Evolutionary conservation across 495 filamentous ascomycete species (phyloP).

Genomic region (Cercophora sp.): DNA sequence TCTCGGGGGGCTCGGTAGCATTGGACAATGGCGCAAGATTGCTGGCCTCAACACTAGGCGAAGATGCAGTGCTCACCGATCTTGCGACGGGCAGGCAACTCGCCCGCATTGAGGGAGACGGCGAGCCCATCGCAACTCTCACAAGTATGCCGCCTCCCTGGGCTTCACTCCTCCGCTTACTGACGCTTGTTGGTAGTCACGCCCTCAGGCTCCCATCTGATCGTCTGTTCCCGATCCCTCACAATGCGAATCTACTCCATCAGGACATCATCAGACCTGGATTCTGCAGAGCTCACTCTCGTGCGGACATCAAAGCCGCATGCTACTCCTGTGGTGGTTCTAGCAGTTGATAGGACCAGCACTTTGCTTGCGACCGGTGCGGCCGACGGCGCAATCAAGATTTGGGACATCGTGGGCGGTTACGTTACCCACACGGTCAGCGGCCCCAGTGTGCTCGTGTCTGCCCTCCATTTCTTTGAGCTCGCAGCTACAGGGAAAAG

Average conservation of each 20-base stretch:
- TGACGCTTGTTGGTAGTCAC: too few species aligned
- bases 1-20: conserved; percentile 83
- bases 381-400: conserved; percentile 87
- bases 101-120: conserved; percentile 89
- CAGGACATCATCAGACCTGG: conserved; percentile 49
- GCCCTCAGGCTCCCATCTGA: conserved; percentile 78
- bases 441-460: conserved; percentile 85
- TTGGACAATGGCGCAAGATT: conserved; percentile 78
- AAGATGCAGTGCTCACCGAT: conserved; percentile 86
- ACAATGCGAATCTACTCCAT: conserved; percentile 90
- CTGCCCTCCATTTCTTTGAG: conserved; percentile 88
- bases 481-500: conserved; percentile 41
- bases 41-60: conserved; percentile 79
- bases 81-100: conserved; percentile 78
- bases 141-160: too few species aligned
- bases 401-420: conserved; percentile 92
- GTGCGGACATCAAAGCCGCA: conserved; percentile 86
- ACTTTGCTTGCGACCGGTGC: conserved; percentile 88
- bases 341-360: conserved; percentile 77
- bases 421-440: conserved; percentile 93
- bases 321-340: conserved; percentile 77
- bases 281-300: conserved; percentile 60
- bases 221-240: conserved; percentile 87
- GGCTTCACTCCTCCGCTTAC: too few species aligned
- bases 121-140: conserved; percentile 82